A percentile compares a stretch with the other conserved stretches of the same genome.
phyloP scores from a whole-genome alignment of 106 monocot species.

The Triglochin maritima region DNA sequence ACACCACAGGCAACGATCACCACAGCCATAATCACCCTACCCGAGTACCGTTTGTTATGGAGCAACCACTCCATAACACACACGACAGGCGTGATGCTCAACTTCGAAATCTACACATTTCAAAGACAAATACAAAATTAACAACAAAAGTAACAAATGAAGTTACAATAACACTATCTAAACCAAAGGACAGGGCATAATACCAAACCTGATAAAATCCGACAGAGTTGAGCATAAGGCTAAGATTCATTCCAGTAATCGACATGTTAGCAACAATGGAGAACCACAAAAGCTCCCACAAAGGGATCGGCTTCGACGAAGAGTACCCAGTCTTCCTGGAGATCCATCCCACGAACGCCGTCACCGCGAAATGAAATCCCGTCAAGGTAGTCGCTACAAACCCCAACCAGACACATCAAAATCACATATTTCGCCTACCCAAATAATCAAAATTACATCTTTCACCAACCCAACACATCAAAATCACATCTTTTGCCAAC shows the following conservation, averaged over 20 bases:
- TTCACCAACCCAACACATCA: background rate
- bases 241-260: constrained; percentile 93
- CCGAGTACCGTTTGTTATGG: constrained; percentile 64
- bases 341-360: constrained; percentile 68
- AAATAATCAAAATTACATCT: background rate
- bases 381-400: constrained; percentile 83
- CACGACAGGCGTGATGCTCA: constrained; percentile 97
- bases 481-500: background rate
- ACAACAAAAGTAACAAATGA: background rate
- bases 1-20: constrained; percentile 79
- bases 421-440: background rate
- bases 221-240: constrained; percentile 92
- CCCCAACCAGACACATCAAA: background rate
- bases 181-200: background rate
- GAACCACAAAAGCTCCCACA: constrained; percentile 92
- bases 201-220: constrained; percentile 83
- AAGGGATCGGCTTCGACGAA: constrained; percentile 57
- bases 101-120: constrained; percentile 69
- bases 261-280: constrained; percentile 89
- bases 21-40: constrained; percentile 66
- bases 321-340: constrained; percentile 62
- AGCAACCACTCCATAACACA: constrained; percentile 93
- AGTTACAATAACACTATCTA: background rate
- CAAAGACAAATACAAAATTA: background rate
- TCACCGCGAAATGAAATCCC: constrained; percentile 77